A percentile compares a stretch with the other conserved stretches of the same genome.
phyloP scores from a whole-genome alignment of 208 protist species.

The Wallacemonas sp. region DNA sequence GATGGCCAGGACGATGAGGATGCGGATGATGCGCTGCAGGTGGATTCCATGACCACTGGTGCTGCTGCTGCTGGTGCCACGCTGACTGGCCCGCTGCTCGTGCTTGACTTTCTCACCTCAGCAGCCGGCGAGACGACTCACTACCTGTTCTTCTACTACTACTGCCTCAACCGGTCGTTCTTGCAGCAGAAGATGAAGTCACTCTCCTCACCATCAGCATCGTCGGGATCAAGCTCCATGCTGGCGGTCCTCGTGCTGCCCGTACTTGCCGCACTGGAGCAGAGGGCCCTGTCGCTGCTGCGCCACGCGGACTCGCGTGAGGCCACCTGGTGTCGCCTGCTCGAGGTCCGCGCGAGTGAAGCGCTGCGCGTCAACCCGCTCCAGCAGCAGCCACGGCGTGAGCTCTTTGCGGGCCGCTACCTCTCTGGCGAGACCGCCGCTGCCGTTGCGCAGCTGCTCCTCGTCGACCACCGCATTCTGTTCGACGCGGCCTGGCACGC shows the following conservation, averaged over 20 bases:
- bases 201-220: not conserved
- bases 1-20: not conserved
- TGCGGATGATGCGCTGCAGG: not conserved
- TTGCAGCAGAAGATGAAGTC: not conserved
- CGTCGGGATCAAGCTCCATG: not conserved
- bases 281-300: slow-evolving; percentile 4
- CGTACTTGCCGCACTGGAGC: slow-evolving; percentile 23
- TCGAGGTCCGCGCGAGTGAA: slow-evolving; percentile 16
- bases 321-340: not conserved
- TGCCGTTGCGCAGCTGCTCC: slow-evolving; percentile 53
- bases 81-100: slow-evolving; percentile 30
- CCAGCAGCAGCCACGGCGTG: slow-evolving; percentile 55
- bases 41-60: not conserved
- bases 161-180: slow-evolving; percentile 11
- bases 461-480: slow-evolving; percentile 43
- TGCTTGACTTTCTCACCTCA: slow-evolving; percentile 43
- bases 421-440: slow-evolving; percentile 49
- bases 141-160: slow-evolving; percentile 33
- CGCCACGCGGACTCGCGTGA: not conserved
- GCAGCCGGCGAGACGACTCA: slow-evolving; percentile 22
- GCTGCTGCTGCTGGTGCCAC: not conserved
- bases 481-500: slow-evolving; percentile 26
- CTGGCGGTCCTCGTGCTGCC: slow-evolving; percentile 17
- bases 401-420: slow-evolving; percentile 47
- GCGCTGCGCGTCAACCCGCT: slow-evolving; percentile 34